These are phyloP conservation scores for Huntiella abstrusa DNA, from an alignment of 2,329 filamentous ascomycete species.

Conservation along the genomic window DNA sequence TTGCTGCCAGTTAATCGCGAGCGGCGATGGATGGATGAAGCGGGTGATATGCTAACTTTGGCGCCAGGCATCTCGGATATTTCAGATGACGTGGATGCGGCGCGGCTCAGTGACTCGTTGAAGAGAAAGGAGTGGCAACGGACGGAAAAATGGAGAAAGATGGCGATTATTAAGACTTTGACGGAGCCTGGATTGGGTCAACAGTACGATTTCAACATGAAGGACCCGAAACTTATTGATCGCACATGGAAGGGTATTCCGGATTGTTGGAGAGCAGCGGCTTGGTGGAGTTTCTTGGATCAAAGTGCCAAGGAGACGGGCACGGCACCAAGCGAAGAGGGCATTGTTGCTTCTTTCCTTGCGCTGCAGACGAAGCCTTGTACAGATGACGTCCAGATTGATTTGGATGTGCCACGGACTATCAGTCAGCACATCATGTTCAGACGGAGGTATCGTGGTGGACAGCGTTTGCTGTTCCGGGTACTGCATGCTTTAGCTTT, in stretches of 20 bases:
- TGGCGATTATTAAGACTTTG: constrained; percentile 39
- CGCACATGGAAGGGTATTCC: constrained; percentile 97
- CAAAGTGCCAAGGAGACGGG: constrained; percentile 50
- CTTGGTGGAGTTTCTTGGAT: constrained; percentile 85
- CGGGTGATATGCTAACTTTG: constrained; percentile 46
- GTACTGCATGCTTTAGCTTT: constrained; percentile 82
- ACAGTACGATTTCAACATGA: constrained; percentile 61
- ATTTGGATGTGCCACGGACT: constrained; percentile 87
- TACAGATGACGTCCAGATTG: constrained; percentile 88
- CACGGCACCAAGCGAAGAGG: constrained; percentile 43
- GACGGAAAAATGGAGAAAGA: constrained; percentile 48
- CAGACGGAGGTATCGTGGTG: constrained; percentile 71
- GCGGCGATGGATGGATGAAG: constrained; percentile 42
- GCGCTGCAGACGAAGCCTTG: constrained; percentile 55
- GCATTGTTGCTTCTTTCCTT: constrained; percentile 54
- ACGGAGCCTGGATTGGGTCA: constrained; percentile 36
- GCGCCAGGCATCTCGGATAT: constrained; percentile 37
- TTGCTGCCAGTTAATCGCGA: constrained; percentile 41
- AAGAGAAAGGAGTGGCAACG: constrained; percentile 45
- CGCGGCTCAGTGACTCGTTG: constrained; percentile 32
- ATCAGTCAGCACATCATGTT: constrained; percentile 98
- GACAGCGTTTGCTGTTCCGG: constrained; percentile 78
- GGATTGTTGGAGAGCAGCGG: constrained; percentile 79
- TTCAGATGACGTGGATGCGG: constrained; percentile 34
- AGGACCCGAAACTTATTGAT: constrained; percentile 68